Evolutionary conservation across 2,329 filamentous ascomycete genomes (phyloP).

Genomic region (Dactylellina parvicollis): DNA sequence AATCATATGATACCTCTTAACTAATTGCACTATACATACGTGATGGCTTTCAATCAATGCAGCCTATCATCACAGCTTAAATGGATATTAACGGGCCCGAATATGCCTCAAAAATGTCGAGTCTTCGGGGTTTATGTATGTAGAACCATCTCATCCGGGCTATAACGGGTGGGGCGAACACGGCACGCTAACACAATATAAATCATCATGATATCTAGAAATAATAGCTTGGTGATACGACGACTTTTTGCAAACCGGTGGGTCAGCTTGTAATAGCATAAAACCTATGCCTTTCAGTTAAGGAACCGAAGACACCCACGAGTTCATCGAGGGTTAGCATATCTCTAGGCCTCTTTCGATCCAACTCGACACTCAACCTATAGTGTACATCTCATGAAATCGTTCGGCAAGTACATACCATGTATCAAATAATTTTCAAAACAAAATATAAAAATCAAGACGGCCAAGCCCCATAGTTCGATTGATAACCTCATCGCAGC

Average conservation of each 20-base stretch:
- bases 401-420: too few species aligned
- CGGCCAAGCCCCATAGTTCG: too few species aligned
- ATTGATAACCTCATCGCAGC: background rate
- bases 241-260: background rate
- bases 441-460: too few species aligned
- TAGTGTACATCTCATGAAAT: too few species aligned
- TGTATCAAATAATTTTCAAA: too few species aligned
- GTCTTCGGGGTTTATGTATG: background rate
- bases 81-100: slow-evolving; percentile 4
- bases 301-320: too few species aligned
- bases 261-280: background rate
- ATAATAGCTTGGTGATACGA: background rate
- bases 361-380: too few species aligned
- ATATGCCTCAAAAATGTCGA: slow-evolving; percentile 5
- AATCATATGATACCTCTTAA: slow-evolving; percentile 19
- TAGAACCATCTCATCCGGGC: slow-evolving; percentile 30
- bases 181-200: slow-evolving; percentile 11
- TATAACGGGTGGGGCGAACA: slow-evolving; percentile 15
- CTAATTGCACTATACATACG: background rate
- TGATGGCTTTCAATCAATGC: background rate
- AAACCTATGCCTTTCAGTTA: too few species aligned
- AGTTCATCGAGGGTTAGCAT: too few species aligned
- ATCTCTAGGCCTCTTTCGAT: too few species aligned
- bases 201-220: background rate
- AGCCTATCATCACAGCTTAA: slow-evolving; percentile 33